Evolutionary conservation across 1,284 basidiomycete genomes (phyloP), one percentile per base, ranked within the genome.

Genomic region (Mixia osmundae): DNA sequence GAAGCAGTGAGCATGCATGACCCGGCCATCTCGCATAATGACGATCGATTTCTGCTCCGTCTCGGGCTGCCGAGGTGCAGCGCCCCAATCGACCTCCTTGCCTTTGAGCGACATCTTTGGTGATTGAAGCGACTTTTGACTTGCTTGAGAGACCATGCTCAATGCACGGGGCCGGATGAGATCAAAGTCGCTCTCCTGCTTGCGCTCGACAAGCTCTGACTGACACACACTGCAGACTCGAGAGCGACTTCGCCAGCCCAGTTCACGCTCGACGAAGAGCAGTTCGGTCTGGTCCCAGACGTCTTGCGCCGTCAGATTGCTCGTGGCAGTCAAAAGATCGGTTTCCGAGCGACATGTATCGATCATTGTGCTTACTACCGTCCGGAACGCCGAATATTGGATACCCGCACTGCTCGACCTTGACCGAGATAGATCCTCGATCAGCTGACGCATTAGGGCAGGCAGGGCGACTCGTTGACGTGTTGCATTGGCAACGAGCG

Each of bases 291-390:
- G 67, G 36, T 71, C 68, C 44, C 76, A 87, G 22, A 87, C 59
- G 53, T 94, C 89, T 16, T 73, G 67, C 45, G 78, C 69, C 26
- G 87, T 63, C 18, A 95, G 61, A 42, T 74, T 71, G 47, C 77
- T 79, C 11, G 80, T 77, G 50, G 94, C 82, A 23, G 65, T 59
- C n/a, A 97, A 63, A 62, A 89, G 69, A 47, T 95, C 87, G 18
- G 75, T 74, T 46, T 97, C 85, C 4, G 76, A 71, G 16, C 75
- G 71, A 59, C 94, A 95, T 2, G 82, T 77, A 48, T 87, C 80
- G 44, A 95, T 61, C 82, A 97, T 97, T 21, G 80, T 76, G 1
- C 73, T 75, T 16, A 97, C 62, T 40, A 97, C 83, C 3, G 71
- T 67, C 30, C 83, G 68, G 57, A 95, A 89, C 55, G 95, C 85